These are phyloP conservation scores for Leucosporidium scottii DNA, from an alignment of 768 basidiomycete species.

Conservation along the genomic window DNA sequence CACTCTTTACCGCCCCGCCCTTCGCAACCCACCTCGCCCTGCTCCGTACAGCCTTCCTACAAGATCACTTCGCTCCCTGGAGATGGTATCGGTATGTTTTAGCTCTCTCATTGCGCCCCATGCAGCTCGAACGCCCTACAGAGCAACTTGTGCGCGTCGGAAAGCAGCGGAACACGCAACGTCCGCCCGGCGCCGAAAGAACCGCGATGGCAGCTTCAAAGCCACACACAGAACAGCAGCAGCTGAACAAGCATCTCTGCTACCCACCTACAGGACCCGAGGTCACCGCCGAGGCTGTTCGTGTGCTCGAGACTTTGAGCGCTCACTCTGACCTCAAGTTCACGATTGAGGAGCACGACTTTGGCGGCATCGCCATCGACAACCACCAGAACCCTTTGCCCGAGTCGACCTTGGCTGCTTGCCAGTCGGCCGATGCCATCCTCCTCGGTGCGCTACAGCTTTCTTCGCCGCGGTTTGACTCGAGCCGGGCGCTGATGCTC, in stretches of 20 bases:
- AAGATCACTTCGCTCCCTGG: slow-evolving; percentile 85
- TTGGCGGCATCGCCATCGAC: slow-evolving; percentile 93
- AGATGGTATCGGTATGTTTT: slow-evolving; percentile 79
- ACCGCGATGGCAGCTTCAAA: too few species aligned
- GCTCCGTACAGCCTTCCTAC: slow-evolving; percentile 45
- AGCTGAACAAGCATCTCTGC: neutral
- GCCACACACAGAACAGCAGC: neutral
- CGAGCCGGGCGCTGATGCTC: neutral
- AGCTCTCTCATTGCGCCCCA: too few species aligned
- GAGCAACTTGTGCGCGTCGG: too few species aligned
- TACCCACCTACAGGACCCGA: slow-evolving; percentile 61
- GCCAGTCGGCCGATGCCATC: slow-evolving; percentile 88
- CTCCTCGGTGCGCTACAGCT: slow-evolving; percentile 62
- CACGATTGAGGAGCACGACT: slow-evolving; percentile 64
- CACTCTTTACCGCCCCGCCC: too few species aligned
- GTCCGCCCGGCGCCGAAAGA: neutral
- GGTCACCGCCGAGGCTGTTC: slow-evolving; percentile 74
- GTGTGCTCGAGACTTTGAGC: slow-evolving; percentile 68
- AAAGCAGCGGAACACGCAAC: too few species aligned
- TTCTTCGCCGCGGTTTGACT: neutral
- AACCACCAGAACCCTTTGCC: slow-evolving; percentile 77
- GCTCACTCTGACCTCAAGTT: slow-evolving; percentile 56
- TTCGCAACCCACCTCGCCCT: neutral
- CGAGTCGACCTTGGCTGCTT: slow-evolving; percentile 73
- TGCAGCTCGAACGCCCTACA: neutral